Evolutionary conservation across 208 protist species (phyloP).

Genomic region (Trypanosoma mega): DNA sequence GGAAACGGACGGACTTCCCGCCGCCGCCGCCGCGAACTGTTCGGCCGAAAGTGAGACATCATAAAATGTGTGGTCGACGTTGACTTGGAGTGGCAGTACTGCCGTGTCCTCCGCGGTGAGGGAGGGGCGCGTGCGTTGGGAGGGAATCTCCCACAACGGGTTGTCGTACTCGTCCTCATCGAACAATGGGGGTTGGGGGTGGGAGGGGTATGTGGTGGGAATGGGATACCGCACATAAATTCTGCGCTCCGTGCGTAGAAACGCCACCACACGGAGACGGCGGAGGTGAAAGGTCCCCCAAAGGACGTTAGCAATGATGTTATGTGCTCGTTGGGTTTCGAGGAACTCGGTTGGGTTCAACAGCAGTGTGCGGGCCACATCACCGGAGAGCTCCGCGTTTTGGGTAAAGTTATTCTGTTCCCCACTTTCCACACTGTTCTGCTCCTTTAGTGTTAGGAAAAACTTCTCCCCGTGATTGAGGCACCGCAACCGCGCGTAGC

Average conservation of each 20-base stretch:
- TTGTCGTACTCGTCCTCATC: slow-evolving; percentile 20
- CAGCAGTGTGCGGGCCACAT: slow-evolving; percentile 47
- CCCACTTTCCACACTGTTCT: slow-evolving; percentile 39
- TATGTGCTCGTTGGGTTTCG: slow-evolving; percentile 32
- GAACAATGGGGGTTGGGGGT: background rate
- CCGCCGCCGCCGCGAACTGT: slow-evolving; percentile 1
- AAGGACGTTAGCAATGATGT: slow-evolving; percentile 50
- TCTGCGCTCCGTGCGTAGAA: slow-evolving; percentile 48
- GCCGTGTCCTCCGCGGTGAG: background rate
- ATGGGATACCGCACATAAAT: slow-evolving; percentile 2
- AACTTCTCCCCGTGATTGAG: slow-evolving; percentile 32
- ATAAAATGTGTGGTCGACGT: slow-evolving; percentile 58
- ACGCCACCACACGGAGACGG: slow-evolving; percentile 38
- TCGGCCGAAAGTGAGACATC: slow-evolving; percentile 20
- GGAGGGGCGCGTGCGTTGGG: background rate
- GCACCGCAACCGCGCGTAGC: slow-evolving; percentile 61
- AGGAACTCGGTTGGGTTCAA: slow-evolving; percentile 55
- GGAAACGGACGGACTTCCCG: slow-evolving; percentile 7
- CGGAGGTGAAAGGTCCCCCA: slow-evolving; percentile 51
- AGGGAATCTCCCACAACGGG: slow-evolving; percentile 19
- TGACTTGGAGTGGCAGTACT: slow-evolving; percentile 41
- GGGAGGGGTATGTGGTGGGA: background rate
- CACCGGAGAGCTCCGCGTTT: slow-evolving; percentile 42
- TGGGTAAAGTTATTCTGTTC: slow-evolving; percentile 39
- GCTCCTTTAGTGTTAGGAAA: slow-evolving; percentile 56